Conservation (phyloP, 2,329 filamentous ascomycete genomes). For the Calonectria pseudoreteaudii region DNA sequence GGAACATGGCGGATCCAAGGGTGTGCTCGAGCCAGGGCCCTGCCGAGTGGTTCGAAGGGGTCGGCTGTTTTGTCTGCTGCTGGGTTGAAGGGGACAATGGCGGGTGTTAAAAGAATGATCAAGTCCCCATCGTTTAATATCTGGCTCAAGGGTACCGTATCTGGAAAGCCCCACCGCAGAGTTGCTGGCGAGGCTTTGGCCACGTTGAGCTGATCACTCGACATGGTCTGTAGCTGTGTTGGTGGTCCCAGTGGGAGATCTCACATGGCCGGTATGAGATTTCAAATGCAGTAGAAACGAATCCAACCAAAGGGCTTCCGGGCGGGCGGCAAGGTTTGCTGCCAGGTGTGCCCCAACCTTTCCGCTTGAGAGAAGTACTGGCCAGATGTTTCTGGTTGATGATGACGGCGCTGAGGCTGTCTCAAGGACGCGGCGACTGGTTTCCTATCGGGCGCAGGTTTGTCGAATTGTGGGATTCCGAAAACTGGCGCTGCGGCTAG, state of each 20-base stretch:
- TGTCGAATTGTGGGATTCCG: conserved; percentile 2
- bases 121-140: conserved; percentile 62
- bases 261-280: conserved; percentile 36
- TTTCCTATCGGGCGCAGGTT: conserved; percentile 13
- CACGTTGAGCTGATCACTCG: conserved; percentile 22
- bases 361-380: not conserved
- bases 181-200: conserved; percentile 34
- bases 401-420: conserved; percentile 15
- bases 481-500: conserved; percentile 13
- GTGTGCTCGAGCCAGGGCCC: conserved; percentile 70
- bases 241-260: conserved; percentile 23
- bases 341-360: conserved; percentile 25
- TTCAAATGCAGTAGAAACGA: not conserved
- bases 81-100: conserved; percentile 59
- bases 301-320: conserved; percentile 7
- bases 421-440: conserved; percentile 6
- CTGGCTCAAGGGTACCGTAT: conserved; percentile 60
- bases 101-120: conserved; percentile 72
- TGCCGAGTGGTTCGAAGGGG: conserved; percentile 79
- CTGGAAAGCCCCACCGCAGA: conserved; percentile 56
- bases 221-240: conserved; percentile 37
- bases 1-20: conserved; percentile 76
- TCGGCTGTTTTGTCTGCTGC: conserved; percentile 62
- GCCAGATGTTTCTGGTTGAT: not conserved
- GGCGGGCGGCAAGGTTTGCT: conserved; percentile 28